Evolutionary conservation across 257 asterid species (phyloP), one percentile per base, ranked within the genome.

Genomic region (Avicennia marina): DNA sequence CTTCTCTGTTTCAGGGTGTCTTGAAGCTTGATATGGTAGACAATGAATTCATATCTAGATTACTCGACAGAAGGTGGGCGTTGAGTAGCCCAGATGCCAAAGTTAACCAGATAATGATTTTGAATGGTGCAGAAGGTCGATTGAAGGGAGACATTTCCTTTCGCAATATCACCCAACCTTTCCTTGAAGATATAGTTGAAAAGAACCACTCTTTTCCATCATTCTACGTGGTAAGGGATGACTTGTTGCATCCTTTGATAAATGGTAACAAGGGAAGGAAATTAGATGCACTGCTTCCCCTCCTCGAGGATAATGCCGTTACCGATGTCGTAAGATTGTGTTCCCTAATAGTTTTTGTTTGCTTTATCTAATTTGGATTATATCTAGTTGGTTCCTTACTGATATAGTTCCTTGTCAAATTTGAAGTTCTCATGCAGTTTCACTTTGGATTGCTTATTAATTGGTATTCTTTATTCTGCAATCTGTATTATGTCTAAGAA

Each of bases 201-300:
- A 74, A 52, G 53, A 50, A 50, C 27, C 71, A 43, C 1, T 36
- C 53, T 2, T 36, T 59, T 60, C 71, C 78, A 26, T 83, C 90
- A 0, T 91, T 91, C 78, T 85, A 81, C 70, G 82, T 91, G 38
- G 84, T 87, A 47, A 81, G 98, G 69, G 96, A 91, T 73, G 98
- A 91, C 64, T 75, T 87, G 66, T 42, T 87, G 80, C 98, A 91
- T 72, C 96, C 96, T 41, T 68, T 91, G 68, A 83, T 83, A 57
- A 91, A 91, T 73, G 98, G 98, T 27, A 91, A 88, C 73, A 91
- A 91, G 73, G 91, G 94, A 10, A 77, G 98, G 63, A 91, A 91
- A 63, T 62, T 91, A 50, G 98, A 91, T 22, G 96, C 90, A 1
- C 38, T 87, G 75, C 86, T 91, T 76, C 96, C 98, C 45, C 76